Percentiles rank a stretch among this genome's conserved stretches.
These are phyloP conservation scores for Bocquillonia castaneifolia DNA, from an alignment of 441 rosid genomes.

Conservation along the genomic window DNA sequence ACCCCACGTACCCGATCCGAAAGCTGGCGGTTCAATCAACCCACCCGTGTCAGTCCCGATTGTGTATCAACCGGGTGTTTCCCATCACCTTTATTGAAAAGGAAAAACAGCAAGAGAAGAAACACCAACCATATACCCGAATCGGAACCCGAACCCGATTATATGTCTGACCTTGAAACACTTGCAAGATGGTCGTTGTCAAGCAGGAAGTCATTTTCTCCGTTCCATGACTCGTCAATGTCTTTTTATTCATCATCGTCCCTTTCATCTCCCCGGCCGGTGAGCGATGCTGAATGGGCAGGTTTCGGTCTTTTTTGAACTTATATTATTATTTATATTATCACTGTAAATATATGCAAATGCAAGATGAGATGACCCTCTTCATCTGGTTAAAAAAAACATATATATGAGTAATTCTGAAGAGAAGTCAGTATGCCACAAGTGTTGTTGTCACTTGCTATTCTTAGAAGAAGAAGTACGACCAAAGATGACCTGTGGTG, in stretches of 20 bases:
- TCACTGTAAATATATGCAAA: neutral
- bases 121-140: constrained; percentile 19
- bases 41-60: constrained; percentile 33
- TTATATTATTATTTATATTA: neutral
- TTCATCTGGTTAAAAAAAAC: too few species aligned
- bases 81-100: constrained; percentile 44
- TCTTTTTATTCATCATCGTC: constrained; percentile 59
- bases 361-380: too few species aligned
- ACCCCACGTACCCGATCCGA: constrained; percentile 53
- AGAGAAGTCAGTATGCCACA: neutral
- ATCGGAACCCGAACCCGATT: constrained; percentile 31
- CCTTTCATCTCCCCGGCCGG: constrained; percentile 51
- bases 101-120: constrained; percentile 40
- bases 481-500: constrained; percentile 13
- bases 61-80: constrained; percentile 61
- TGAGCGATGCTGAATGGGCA: constrained; percentile 58
- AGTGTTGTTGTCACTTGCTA: constrained; percentile 4
- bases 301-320: constrained; percentile 61
- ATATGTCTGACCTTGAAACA: constrained; percentile 40
- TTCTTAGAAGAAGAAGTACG: neutral
- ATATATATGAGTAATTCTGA: neutral
- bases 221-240: constrained; percentile 47
- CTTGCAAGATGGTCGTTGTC: constrained; percentile 52
- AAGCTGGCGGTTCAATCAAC: constrained; percentile 47
- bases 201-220: constrained; percentile 51